Evolutionary conservation across 305 asterid species (phyloP), one percentile per base, ranked within the genome.

Genomic region (Fraxinus xanthoxyloides): DNA sequence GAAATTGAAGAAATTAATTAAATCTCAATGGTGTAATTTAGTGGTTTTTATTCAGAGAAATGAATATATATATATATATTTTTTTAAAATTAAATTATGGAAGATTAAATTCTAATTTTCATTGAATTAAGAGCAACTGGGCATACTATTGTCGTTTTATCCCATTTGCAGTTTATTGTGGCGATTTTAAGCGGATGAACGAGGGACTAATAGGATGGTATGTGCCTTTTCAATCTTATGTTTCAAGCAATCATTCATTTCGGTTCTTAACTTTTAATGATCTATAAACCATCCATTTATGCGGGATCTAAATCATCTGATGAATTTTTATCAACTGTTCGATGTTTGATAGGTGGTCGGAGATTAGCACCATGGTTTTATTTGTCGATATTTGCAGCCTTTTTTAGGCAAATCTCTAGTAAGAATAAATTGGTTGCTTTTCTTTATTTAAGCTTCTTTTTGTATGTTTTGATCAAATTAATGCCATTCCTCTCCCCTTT

Each of bases 121-220:
- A 65, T 65, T 65, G 30, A 65, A 26, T 12, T 65, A 26, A 24
- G 73, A 65, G 35, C 73, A 65, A 26, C 35, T 65, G 32, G 73
- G 36, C 35, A 65, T 65, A 65, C 10, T 65, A 19, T 56, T 30
- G 5, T 31, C 31, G 12, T 30, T 30, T 69, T 13, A 15, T 69
- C 17, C 59, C 5, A 21, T 72, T 3, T 87, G 90, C 92, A 88
- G 97, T 87, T 51, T 82, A 83, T 84, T 88, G 87, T 92, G 96
- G 98, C 89, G 91, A 92, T 85, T 79, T 83, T 86, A 90, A 92
- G 92, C 92, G 86, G 91, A 90, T 88, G 87, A 92, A 96, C 91
- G 92, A 88, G 90, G 93, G 93, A 87, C 85, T 88, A 87, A 83
- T 82, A 84, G 79, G 95, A 94, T 82, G 95, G 92, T 91, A 87